These are phyloP conservation scores for Psilocybe sp. DNA, from an alignment of 768 basidiomycete species.

Conservation along the genomic window DNA sequence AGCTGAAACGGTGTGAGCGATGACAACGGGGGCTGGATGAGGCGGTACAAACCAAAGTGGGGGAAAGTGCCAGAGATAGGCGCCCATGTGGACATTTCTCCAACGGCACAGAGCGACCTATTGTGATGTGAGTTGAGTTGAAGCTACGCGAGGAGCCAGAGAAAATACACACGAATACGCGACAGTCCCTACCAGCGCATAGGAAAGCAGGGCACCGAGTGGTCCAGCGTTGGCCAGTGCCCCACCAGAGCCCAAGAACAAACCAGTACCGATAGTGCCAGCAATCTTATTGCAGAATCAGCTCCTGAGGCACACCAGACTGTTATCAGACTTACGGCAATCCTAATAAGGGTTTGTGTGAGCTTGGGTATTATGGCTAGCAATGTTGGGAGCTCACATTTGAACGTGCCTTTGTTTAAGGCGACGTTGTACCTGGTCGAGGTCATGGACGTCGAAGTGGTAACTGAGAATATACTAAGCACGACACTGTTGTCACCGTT, in stretches of 20 bases:
- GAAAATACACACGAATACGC: conserved; percentile 51
- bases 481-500: neutral
- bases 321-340: conserved; percentile 47
- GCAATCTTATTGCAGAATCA: conserved; percentile 44
- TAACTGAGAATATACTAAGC: conserved; percentile 21
- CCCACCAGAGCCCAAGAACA: conserved; percentile 69
- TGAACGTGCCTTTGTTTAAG: conserved; percentile 79
- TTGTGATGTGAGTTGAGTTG: neutral
- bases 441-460: conserved; percentile 57
- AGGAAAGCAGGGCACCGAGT: conserved; percentile 63
- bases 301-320: neutral
- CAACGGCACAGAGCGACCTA: conserved; percentile 62
- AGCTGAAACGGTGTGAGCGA: conserved; percentile 25
- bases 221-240: conserved; percentile 63
- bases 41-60: conserved; percentile 49
- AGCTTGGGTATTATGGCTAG: neutral
- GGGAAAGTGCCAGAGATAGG: conserved; percentile 80
- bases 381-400: conserved; percentile 44
- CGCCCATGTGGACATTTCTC: conserved; percentile 79
- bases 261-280: conserved; percentile 72
- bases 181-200: conserved; percentile 60
- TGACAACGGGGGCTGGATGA: neutral
- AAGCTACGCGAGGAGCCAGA: neutral
- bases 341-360: conserved; percentile 34
- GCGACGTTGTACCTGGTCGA: conserved; percentile 69